phyloP scores from a whole-genome alignment of 176 grass and related monocot species.

The Typha latifolia region DNA sequence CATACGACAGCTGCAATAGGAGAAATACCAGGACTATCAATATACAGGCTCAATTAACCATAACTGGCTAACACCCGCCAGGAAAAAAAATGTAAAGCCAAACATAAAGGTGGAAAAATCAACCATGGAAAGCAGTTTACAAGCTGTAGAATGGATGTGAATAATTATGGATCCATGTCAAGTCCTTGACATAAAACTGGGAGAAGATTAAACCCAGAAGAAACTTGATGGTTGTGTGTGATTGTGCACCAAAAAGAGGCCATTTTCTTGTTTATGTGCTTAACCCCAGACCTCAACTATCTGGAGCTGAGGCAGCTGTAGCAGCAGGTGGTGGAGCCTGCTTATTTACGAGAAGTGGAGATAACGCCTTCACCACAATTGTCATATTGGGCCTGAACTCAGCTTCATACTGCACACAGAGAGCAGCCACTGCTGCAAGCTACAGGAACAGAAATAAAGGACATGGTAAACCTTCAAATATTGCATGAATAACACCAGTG shows the following conservation, averaged over 20 bases:
- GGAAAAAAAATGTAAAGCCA: neutral
- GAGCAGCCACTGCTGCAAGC: slow-evolving; percentile 74
- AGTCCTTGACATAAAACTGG: neutral
- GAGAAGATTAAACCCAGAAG: neutral
- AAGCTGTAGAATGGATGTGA: neutral
- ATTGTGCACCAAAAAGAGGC: neutral
- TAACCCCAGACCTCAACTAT: slow-evolving; percentile 23
- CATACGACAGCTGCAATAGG: too few relatives aligned
- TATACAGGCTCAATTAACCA: too few relatives aligned
- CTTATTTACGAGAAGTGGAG: slow-evolving; percentile 52
- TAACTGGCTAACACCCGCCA: too few relatives aligned
- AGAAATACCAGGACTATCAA: too few relatives aligned
- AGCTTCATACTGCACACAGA: slow-evolving; percentile 88
- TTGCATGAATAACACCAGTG: too few relatives aligned
- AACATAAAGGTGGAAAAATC: neutral
- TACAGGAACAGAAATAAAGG: slow-evolving; percentile 20
- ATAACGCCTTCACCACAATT: slow-evolving; percentile 86
- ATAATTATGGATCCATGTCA: neutral
- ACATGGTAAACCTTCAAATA: neutral
- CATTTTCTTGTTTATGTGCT: slow-evolving; percentile 22
- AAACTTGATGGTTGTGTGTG: neutral
- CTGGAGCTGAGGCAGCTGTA: slow-evolving; percentile 11
- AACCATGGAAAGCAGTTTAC: neutral
- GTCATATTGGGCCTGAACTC: slow-evolving; percentile 86
- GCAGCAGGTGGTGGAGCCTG: slow-evolving; percentile 18